A percentile compares a stretch with the other conserved stretches of the same genome.
Conservation (phyloP, 2,329 filamentous ascomycete genomes). For the Elsinoe arachidis region DNA sequence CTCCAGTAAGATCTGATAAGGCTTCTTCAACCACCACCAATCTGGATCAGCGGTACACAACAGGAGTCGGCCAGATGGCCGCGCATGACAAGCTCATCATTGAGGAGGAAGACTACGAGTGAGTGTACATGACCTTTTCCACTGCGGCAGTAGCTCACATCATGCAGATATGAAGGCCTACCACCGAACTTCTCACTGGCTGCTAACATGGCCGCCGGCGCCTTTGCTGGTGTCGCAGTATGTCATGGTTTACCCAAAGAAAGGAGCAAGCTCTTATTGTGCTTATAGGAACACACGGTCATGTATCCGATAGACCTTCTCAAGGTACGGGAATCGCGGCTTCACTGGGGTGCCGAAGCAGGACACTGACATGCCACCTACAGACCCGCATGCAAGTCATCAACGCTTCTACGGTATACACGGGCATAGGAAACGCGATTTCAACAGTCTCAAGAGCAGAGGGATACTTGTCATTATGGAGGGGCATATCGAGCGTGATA, state of each 20-base stretch:
- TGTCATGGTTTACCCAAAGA: slow-evolving; percentile 25
- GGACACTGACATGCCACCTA: neutral
- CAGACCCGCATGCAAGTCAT: slow-evolving; percentile 98
- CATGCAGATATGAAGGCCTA: slow-evolving; percentile 72
- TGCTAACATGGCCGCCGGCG: slow-evolving; percentile 92
- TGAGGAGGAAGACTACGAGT: slow-evolving; percentile 31
- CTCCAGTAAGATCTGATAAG: neutral
- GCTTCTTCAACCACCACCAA: neutral
- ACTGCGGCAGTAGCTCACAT: slow-evolving; percentile 4
- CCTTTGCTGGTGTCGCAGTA: slow-evolving; percentile 94
- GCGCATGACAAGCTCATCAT: slow-evolving; percentile 26
- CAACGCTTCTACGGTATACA: slow-evolving; percentile 77
- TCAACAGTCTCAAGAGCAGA: slow-evolving; percentile 86
- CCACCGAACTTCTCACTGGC: slow-evolving; percentile 88
- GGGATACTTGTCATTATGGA: slow-evolving; percentile 86
- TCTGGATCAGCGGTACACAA: slow-evolving; percentile 16
- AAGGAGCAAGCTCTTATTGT: neutral
- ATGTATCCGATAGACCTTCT: slow-evolving; percentile 99
- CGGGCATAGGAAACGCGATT: slow-evolving; percentile 83
- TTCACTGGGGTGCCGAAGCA: neutral
- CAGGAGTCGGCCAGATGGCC: slow-evolving; percentile 21
- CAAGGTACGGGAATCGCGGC: slow-evolving; percentile 57
- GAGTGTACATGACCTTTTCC: slow-evolving; percentile 17
- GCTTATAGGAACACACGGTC: slow-evolving; percentile 78
- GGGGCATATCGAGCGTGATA: slow-evolving; percentile 91